Base-by-base conservation (phyloP, 495 filamentous ascomycete species). In the Articulospora tetracladia region DNA sequence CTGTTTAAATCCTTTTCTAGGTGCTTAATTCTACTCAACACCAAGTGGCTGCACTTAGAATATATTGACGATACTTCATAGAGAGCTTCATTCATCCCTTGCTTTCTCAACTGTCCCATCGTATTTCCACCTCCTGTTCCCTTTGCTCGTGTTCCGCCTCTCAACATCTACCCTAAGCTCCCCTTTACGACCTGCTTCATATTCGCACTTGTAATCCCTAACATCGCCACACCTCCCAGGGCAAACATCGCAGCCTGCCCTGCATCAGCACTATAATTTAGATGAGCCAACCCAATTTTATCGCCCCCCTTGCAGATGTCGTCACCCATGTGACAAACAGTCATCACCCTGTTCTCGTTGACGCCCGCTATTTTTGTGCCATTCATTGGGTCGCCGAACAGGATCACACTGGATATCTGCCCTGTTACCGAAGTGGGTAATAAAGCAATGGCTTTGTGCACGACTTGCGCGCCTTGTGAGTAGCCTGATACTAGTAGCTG, bases 301-400 rank as follows among this genome's bases (percentile, higher is more conserved):
- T 65, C 50, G 0, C 63, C 63, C 15, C 79, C 80, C 11, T 73
- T 62, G 67, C 81, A 84, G 26, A 84, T 79, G 57, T 77, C 57
- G 56, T 85, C 82, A 2, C 77, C 79, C 26, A 69, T 46, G 23
- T 76, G 74, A 64, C 83, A 86, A 62, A 80, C 77, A 36, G 83
- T 77, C 61, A 79, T 68, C 30, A 72, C 68, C 62, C 77, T 76
- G 55, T 76, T 74, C 24, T 74, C 71, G 51, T 83, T 75, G 19
- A 70, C 66, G 1, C 77, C 75, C 24, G 67, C 62, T 56, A 84
- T 74, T 66, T 82, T 79, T 34, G 72, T 64, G 30, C 59, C 59
- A 67, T 83, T 83, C 60, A 81, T 77, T 41, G 82, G 84, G 63
- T 84, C 80, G 3, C 83, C 82, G 47, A 78, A 85, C 0, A 80